A percentile compares a stretch with the other conserved stretches of the same genome.
These are phyloP conservation scores for Phytomonas sp. DNA, from an alignment of 208 protist genomes.

Conservation along the genomic window DNA sequence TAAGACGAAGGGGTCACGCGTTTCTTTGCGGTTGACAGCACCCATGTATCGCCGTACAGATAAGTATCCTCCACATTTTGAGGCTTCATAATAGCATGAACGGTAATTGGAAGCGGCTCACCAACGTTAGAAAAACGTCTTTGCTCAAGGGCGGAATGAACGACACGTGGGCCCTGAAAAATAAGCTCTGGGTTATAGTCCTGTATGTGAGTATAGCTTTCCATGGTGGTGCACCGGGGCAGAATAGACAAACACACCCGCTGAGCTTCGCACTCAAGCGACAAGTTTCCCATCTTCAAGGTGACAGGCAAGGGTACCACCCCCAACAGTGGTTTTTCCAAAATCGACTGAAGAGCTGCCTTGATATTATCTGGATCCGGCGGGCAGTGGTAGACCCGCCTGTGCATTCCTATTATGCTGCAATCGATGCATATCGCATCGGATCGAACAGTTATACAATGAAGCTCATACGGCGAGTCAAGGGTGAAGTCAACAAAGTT, in stretches of 20 bases:
- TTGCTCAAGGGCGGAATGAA: not conserved
- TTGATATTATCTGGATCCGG: not conserved
- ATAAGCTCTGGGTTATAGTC: not conserved
- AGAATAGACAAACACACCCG: not conserved
- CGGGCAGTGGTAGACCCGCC: not conserved
- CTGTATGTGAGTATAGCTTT: not conserved
- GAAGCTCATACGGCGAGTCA: not conserved
- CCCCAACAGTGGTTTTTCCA: not conserved
- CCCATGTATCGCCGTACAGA: constrained; percentile 51
- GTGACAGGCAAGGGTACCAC: not conserved
- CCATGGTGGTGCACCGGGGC: not conserved
- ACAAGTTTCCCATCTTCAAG: not conserved
- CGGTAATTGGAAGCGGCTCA: not conserved
- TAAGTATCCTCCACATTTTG: constrained; percentile 32
- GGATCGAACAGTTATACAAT: not conserved
- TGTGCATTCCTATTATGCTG: not conserved
- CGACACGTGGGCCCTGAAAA: not conserved
- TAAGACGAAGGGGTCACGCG: too few species aligned
- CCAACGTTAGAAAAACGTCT: not conserved
- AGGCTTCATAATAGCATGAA: constrained; percentile 27
- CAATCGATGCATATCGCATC: not conserved
- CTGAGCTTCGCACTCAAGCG: not conserved
- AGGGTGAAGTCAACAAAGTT: not conserved
- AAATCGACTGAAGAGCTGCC: not conserved
- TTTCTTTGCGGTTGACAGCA: constrained; percentile 9